Evolutionary conservation across 192 early-diverging fungal species (phyloP), one percentile per base, ranked within the genome.

Genomic region (Pilobolus umbonatus): DNA sequence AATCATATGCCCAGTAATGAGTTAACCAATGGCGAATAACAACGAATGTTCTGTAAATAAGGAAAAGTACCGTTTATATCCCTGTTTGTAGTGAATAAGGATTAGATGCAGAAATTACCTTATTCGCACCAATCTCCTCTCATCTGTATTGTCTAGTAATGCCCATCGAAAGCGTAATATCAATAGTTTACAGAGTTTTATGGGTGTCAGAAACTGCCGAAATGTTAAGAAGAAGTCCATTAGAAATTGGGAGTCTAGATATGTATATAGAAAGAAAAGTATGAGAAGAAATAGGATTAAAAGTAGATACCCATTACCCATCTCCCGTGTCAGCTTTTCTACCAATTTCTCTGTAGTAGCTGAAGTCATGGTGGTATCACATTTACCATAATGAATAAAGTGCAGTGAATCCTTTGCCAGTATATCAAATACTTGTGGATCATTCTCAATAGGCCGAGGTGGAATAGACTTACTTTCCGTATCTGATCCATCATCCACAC

Each of bases 121-220:
- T 28, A 80, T 74, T 4, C 80, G 63, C 4, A 78, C 74, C 11
- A 80, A 50, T 30, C 64, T 60, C 24, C 75, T 63, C 7, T 54
- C 56, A 34, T 76, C 74, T 3, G 60, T 64, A 22, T 78, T 70
- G 22, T 68, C 49, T 43, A 70, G 52, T 17, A 80, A 57, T 11
- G 80, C 78, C 80, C 80, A 82, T 7, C 71, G 29, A 32, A 80
- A 82, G 8, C 80, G 66, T 45, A 75, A 64, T 6, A 82, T 80
- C 8, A 82, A 54, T 28, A 78, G 57, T 34, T 78, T 75, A 56
- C 80, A 82, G 0, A 82, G 68, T 30, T 78, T 68, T 9, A 78
- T 66, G 4, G 80, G 73, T 2, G 78, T 68, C 43, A 76, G 55
- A 54, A 79, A 82, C 22, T 76, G 60, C 5, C 80, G 74, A 32